Base-by-base conservation (phyloP, 495 filamentous ascomycete genomes). In the Astrocystis sublimbata region DNA sequence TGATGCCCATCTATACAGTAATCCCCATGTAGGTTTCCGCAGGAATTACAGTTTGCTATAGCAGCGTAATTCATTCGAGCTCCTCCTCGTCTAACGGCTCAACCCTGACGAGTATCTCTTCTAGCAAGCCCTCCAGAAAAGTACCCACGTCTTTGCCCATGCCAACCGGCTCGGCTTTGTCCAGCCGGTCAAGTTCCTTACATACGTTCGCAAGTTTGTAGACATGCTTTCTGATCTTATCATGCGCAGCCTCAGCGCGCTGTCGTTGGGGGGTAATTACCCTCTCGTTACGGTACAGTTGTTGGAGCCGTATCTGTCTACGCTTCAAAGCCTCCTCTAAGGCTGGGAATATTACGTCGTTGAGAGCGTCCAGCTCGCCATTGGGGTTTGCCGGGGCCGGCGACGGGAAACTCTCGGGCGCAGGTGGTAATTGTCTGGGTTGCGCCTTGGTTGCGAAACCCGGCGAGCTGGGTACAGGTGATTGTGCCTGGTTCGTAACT, bases 31-130 rank as follows among this genome's bases (percentile, higher is more conserved):
- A 12, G 35, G 21, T 42, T 56, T 51, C 28, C 30, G 26, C 19
- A 50, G 40, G 17, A 40, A 41, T 15, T 35, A 56, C 33, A 26
- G n/a, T n/a, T n/a, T n/a, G n/a, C 33, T 28, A 15, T 40, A 26
- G 47, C 28, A 21, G 3, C 23, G 19, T 10, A 28, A 59, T 59
- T 66, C 54, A 72, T 38, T 67, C 66, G 13, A 46, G 68, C 21
- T 81, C 83, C 41, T 87, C 88, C 65, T 91, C 90, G 71, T 92
- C 89, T 53, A 89, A 79, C 7, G 91, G 88, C 73, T 97, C 93
- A 33, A 98, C 89, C 35, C 94, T 78, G 6, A 96, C 91, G n/a
- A 98, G 81, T 15, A 98, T 85, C 79, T 98, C 94, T 78, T 98
- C 94, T 31, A 98, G 78, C 63, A 97, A 86, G 2, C 90, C 93